Percentiles rank a stretch among this genome's conserved stretches.
These are phyloP conservation scores for Blastocystis sp. DNA, from an alignment of 352 stramenopile species.

Conservation along the genomic window DNA sequence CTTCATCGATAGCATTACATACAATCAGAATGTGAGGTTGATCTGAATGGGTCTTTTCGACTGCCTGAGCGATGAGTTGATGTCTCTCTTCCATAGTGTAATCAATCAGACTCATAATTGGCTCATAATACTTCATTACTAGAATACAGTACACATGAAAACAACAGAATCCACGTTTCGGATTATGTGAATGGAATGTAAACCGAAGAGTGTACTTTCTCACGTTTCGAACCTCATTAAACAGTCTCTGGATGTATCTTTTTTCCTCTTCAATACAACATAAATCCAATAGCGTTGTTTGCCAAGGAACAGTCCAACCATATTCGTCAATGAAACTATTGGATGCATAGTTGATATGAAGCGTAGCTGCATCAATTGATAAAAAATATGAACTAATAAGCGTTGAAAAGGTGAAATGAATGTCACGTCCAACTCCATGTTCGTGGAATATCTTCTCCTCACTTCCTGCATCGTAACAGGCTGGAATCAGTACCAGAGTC, in stretches of 20 bases:
- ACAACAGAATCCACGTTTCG: not conserved
- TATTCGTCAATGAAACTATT: not conserved
- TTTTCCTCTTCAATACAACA: not conserved
- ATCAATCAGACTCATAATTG: not conserved
- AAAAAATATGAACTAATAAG: not conserved
- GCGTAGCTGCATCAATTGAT: not conserved
- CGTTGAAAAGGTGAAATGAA: not conserved
- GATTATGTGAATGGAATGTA: not conserved
- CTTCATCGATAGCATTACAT: not conserved
- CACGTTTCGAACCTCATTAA: not conserved
- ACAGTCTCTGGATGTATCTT: not conserved
- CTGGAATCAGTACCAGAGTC: too few relatives aligned
- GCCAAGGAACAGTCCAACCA: not conserved
- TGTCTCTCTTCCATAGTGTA: not conserved
- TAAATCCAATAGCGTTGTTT: not conserved
- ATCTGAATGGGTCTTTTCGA: not conserved
- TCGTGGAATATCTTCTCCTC: conserved; percentile 12
- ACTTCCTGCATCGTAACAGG: too few relatives aligned
- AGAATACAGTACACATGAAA: not conserved
- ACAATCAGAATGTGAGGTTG: not conserved
- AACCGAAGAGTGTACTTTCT: not conserved
- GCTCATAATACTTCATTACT: not conserved
- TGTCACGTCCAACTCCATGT: not conserved
- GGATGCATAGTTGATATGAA: not conserved
- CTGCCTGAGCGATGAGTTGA: not conserved